Percentiles rank a stretch among this genome's conserved stretches.
These are phyloP conservation scores for Candida sakaeoensis DNA, from an alignment of 805 yeast genomes.

Conservation along the genomic window DNA sequence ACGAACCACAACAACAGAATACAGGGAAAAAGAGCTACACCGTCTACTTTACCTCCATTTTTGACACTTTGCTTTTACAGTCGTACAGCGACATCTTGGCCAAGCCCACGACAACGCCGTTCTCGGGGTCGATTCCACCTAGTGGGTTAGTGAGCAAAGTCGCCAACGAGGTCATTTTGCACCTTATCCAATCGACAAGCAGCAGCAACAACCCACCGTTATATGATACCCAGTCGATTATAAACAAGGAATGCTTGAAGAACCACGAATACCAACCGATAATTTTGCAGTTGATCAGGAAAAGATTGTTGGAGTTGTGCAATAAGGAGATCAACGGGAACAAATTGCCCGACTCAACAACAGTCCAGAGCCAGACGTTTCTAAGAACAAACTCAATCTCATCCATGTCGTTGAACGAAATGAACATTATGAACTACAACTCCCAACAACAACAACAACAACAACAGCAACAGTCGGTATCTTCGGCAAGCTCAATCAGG, in stretches of 20 bases:
- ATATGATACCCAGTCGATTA: constrained; percentile 32
- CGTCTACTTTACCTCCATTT: constrained; percentile 29
- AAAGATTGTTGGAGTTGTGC: constrained; percentile 39
- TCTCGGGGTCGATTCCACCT: constrained; percentile 40
- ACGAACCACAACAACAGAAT: constrained; percentile 19
- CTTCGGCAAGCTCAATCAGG: constrained; percentile 15
- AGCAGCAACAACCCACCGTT: constrained; percentile 15
- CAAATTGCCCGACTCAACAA: constrained; percentile 19
- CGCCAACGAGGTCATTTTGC: constrained; percentile 38
- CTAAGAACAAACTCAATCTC: constrained; percentile 36
- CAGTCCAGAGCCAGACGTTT: constrained; percentile 14
- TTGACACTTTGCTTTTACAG: constrained; percentile 35
- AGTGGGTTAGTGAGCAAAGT: constrained; percentile 42
- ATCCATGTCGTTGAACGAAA: constrained; percentile 37
- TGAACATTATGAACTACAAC: constrained; percentile 31
- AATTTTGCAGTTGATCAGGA: constrained; percentile 38
- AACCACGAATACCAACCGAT: constrained; percentile 35
- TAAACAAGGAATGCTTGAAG: constrained; percentile 28
- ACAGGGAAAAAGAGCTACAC: constrained; percentile 26
- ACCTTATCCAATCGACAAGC: constrained; percentile 18
- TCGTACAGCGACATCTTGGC: constrained; percentile 32
- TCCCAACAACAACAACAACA: constrained; percentile 7
- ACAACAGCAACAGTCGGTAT: neutral
- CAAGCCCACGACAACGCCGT: constrained; percentile 45
- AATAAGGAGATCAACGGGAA: constrained; percentile 13